phyloP scores from a whole-genome alignment of 257 asterid genomes.

The Penstemon barbatus region DNA sequence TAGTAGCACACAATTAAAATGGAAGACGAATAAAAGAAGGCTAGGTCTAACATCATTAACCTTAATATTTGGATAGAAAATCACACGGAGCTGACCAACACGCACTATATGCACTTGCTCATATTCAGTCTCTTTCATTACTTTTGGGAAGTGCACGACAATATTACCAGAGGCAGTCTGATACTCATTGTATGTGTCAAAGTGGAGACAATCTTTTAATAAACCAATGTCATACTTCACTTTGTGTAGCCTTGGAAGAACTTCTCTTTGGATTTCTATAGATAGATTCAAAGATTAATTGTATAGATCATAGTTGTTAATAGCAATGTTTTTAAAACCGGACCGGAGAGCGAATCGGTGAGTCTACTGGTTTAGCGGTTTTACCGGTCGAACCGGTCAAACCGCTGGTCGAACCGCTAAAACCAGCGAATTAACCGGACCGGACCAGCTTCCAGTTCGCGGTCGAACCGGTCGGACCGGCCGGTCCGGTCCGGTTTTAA shows the following conservation, averaged over 20 bases:
- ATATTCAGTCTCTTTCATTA: conserved; percentile 32
- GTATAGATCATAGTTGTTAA: too few relatives aligned
- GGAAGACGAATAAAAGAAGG: background rate
- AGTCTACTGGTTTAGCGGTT: too few relatives aligned
- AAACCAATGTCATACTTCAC: conserved; percentile 30
- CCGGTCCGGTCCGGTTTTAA: too few relatives aligned
- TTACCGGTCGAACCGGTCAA: too few relatives aligned
- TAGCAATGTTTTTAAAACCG: too few relatives aligned
- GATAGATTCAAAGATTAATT: background rate
- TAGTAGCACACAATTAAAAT: background rate
- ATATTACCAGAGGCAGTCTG: conserved; percentile 26
- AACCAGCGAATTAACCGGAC: too few relatives aligned
- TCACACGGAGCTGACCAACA: conserved; percentile 35
- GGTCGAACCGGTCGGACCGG: too few relatives aligned
- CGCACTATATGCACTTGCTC: conserved; percentile 29
- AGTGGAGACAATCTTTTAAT: conserved; percentile 20
- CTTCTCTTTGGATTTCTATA: conserved; percentile 27
- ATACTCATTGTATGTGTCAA: conserved; percentile 25
- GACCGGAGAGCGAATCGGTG: too few relatives aligned
- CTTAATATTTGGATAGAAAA: conserved; percentile 38
- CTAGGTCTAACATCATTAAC: conserved; percentile 11
- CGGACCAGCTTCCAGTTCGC: too few relatives aligned
- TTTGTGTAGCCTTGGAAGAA: conserved; percentile 33
- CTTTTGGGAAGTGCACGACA: conserved; percentile 32
- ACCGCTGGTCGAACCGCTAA: too few relatives aligned